These are phyloP conservation scores for Inonotus hispidus DNA, from an alignment of 1,284 basidiomycete species.

Conservation along the genomic window DNA sequence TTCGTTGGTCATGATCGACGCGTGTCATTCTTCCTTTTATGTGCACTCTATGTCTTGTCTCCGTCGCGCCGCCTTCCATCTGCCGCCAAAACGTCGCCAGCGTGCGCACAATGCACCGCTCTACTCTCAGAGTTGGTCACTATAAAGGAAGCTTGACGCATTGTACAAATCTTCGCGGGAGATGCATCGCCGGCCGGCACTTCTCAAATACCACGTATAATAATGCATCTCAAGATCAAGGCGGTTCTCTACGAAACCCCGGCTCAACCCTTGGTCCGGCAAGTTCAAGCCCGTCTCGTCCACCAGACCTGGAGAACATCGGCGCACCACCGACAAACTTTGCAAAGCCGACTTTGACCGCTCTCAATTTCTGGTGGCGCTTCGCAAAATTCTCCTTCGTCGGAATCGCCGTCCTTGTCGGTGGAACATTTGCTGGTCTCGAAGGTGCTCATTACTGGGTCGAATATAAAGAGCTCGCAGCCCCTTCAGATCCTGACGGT, in stretches of 20 bases:
- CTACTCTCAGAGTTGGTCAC: not conserved
- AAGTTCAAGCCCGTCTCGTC: not conserved
- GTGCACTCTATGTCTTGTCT: not conserved
- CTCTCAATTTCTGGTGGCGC: constrained; percentile 35
- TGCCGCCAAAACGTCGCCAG: not conserved
- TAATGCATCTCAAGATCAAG: not conserved
- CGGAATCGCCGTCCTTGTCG: constrained; percentile 34
- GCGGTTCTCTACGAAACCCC: not conserved
- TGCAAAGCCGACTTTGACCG: constrained; percentile 30
- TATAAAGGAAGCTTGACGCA: not conserved
- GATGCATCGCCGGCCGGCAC: not conserved
- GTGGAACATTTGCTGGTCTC: constrained; percentile 39
- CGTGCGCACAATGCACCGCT: not conserved
- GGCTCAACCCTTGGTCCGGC: not conserved
- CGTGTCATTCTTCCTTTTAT: not conserved
- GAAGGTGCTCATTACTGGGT: constrained; percentile 68
- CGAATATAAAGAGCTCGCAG: constrained; percentile 54
- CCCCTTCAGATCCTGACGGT: constrained; percentile 40
- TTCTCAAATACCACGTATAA: not conserved
- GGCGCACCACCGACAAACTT: constrained; percentile 31
- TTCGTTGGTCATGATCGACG: not conserved
- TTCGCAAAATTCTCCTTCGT: constrained; percentile 37
- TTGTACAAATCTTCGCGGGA: not conserved
- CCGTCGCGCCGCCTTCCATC: not conserved
- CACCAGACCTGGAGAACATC: not conserved